phyloP scores from a whole-genome alignment of 441 rosid genomes.

The Pelargonium australe region DNA sequence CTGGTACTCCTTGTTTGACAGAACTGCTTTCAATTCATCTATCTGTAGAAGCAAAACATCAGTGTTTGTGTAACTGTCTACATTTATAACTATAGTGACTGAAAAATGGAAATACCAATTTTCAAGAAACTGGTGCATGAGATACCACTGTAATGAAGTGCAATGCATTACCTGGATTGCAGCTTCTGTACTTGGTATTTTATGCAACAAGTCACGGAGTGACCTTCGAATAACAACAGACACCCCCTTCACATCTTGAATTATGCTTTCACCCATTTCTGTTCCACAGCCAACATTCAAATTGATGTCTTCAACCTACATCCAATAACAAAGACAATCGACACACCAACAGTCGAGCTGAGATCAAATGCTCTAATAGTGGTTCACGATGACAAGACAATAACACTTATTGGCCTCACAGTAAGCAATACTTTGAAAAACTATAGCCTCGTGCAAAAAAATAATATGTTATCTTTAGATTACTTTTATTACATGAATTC shows the following conservation, averaged over 20 bases:
- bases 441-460: background rate
- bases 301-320: constrained; percentile 89
- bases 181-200: constrained; percentile 66
- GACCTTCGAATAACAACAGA: constrained; percentile 79
- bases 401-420: constrained; percentile 1
- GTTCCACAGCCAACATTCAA: constrained; percentile 83
- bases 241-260: constrained; percentile 87
- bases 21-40: constrained; percentile 75
- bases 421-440: constrained; percentile 15
- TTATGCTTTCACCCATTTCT: constrained; percentile 82
- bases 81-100: background rate
- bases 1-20: constrained; percentile 82
- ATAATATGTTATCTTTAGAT: constrained; percentile 3
- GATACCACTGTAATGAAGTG: constrained; percentile 15
- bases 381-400: background rate
- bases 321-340: constrained; percentile 7
- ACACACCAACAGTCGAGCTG: background rate
- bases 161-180: constrained; percentile 56
- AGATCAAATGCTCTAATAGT: constrained; percentile 3
- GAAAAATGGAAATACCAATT: background rate
- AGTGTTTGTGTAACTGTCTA: constrained; percentile 9
- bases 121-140: constrained; percentile 8
- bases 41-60: constrained; percentile 47
- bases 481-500: background rate
- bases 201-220: constrained; percentile 89